Conservation (phyloP, 345 rosid genomes). For the Luvunga scandens region DNA sequence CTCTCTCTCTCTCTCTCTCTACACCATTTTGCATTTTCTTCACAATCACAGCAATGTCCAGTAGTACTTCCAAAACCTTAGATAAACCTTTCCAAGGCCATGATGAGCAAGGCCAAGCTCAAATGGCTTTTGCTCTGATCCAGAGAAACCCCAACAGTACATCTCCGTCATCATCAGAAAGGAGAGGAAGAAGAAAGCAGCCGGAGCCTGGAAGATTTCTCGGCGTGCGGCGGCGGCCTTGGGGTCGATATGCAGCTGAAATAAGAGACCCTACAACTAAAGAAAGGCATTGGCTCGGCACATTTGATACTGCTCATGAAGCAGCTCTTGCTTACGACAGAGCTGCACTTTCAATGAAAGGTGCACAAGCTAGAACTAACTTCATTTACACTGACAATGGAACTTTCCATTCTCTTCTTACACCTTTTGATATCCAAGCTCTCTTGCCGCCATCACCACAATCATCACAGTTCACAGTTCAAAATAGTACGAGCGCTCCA, state of each 20-base stretch:
- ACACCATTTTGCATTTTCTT: conserved; percentile 1
- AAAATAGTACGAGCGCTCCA: conserved; percentile 13
- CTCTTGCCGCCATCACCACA: conserved; percentile 36
- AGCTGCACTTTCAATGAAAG: conserved; percentile 97
- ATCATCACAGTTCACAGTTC: conserved; percentile 19
- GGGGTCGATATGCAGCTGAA: conserved; percentile 98
- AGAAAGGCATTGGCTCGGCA: conserved; percentile 98
- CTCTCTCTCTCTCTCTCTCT: background rate
- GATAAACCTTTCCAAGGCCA: conserved; percentile 27
- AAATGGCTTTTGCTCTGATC: conserved; percentile 43
- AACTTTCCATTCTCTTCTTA: conserved; percentile 41
- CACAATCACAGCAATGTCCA: conserved; percentile 18
- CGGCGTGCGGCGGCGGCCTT: conserved; percentile 88
- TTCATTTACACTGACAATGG: conserved; percentile 60
- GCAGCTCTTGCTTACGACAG: conserved; percentile 96
- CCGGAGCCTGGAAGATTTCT: conserved; percentile 88
- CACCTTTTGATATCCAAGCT: conserved; percentile 51
- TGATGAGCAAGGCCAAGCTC: conserved; percentile 32
- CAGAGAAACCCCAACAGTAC: conserved; percentile 57
- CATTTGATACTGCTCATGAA: conserved; percentile 96
- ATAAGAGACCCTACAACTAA: conserved; percentile 94
- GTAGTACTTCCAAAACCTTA: conserved; percentile 30
- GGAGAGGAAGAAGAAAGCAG: conserved; percentile 79
- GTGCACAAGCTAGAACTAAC: conserved; percentile 91
- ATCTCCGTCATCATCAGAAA: conserved; percentile 50